Conservation (phyloP, 441 rosid genomes). For the Bocquillonia castaneifolia region DNA sequence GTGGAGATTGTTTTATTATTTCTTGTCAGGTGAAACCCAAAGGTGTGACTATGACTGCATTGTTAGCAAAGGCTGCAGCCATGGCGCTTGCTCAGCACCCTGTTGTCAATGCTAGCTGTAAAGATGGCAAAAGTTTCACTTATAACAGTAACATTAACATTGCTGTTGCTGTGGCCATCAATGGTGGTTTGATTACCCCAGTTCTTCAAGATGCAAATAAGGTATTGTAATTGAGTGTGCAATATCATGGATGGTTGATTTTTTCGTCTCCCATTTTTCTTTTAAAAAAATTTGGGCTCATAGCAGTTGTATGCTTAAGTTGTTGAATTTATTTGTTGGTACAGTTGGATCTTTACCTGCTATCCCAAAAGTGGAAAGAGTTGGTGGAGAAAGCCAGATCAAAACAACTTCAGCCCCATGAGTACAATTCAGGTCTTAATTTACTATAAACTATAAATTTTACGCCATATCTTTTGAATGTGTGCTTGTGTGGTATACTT, state of each 20-base stretch:
- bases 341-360: conserved; percentile 80
- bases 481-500: background rate
- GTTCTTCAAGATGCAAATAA: conserved; percentile 96
- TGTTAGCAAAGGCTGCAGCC: conserved; percentile 91
- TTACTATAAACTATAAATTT: conserved; percentile 1
- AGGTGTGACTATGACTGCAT: conserved; percentile 94
- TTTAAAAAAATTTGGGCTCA: background rate
- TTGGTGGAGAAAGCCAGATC: conserved; percentile 82
- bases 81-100: conserved; percentile 90
- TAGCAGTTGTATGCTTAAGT: background rate
- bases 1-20: background rate
- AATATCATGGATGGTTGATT: no score
- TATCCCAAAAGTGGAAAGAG: conserved; percentile 97
- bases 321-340: conserved; percentile 23
- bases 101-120: conserved; percentile 83
- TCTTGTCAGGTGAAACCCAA: conserved; percentile 71
- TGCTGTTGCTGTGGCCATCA: conserved; percentile 92
- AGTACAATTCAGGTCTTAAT: conserved; percentile 84
- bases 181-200: conserved; percentile 95
- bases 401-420: conserved; percentile 91
- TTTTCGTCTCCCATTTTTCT: background rate
- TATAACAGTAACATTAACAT: conserved; percentile 71
- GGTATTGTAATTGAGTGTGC: conserved; percentile 33
- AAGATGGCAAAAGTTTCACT: conserved; percentile 80
- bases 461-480: background rate